Evolutionary conservation across 2,329 filamentous ascomycete species (phyloP).

Genomic region (Xylogone sp.): DNA sequence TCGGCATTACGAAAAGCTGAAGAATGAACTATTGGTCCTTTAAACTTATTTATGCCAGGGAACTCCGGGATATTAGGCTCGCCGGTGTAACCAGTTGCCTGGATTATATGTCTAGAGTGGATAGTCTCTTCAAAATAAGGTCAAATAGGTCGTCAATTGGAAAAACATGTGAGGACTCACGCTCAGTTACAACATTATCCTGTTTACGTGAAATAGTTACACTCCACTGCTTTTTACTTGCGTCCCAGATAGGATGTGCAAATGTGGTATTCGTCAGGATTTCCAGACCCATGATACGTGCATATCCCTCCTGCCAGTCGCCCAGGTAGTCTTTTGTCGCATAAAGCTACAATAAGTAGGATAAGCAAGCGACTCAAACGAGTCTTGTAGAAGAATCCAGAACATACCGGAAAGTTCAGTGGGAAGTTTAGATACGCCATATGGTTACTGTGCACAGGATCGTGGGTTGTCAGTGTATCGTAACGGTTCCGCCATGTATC

Average conservation of each 20-base stretch:
- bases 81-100: constrained; percentile 49
- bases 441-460: constrained; percentile 26
- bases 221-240: constrained; percentile 25
- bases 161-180: no score
- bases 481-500: constrained; percentile 64
- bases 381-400: no score
- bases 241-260: not conserved
- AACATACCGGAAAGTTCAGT: no score
- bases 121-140: constrained; percentile 37
- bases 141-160: no score
- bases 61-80: constrained; percentile 44
- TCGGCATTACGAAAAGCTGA: constrained; percentile 52
- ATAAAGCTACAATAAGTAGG: constrained; percentile 65
- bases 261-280: constrained; percentile 52
- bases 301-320: constrained; percentile 66
- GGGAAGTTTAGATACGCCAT: not conserved
- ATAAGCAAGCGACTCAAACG: constrained; percentile 54
- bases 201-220: constrained; percentile 4
- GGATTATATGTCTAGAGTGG: constrained; percentile 45
- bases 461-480: constrained; percentile 61
- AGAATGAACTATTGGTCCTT: constrained; percentile 58
- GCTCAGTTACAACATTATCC: no score
- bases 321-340: constrained; percentile 69
- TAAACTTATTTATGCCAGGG: constrained; percentile 47
- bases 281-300: constrained; percentile 61